Conservation (phyloP, 78 protist genomes). For the Bigelowiella natans region DNA sequence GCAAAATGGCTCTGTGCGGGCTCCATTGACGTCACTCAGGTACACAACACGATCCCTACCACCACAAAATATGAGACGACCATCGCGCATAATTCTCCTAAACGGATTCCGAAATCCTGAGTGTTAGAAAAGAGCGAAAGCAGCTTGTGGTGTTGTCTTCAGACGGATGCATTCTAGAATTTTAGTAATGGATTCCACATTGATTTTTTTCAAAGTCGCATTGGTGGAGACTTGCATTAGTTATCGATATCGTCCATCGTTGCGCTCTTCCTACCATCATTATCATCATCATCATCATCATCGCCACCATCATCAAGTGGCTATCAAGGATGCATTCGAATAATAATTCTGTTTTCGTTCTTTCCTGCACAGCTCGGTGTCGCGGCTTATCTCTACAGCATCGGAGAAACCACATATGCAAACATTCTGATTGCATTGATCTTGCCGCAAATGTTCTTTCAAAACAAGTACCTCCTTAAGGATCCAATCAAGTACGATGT, state of each 20-base stretch:
- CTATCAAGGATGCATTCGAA: too few relatives aligned
- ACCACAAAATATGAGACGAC: background rate
- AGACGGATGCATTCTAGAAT: background rate
- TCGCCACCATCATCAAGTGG: too few relatives aligned
- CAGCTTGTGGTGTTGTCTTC: background rate
- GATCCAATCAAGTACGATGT: slow-evolving; percentile 33
- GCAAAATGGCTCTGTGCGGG: slow-evolving; percentile 32
- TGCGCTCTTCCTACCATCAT: too few relatives aligned
- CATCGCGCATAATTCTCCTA: background rate
- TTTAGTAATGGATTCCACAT: background rate
- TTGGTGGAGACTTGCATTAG: background rate
- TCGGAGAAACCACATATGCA: slow-evolving; percentile 23
- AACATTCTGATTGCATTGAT: slow-evolving; percentile 11
- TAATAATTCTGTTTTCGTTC: too few relatives aligned
- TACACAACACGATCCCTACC: background rate
- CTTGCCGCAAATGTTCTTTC: slow-evolving; percentile 21
- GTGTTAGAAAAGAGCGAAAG: too few relatives aligned
- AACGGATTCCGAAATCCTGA: too few relatives aligned
- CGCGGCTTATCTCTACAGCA: background rate
- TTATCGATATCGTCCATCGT: too few relatives aligned
- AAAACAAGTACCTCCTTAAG: background rate
- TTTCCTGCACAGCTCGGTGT: background rate
- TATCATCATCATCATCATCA: too few relatives aligned
- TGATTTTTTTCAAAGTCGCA: background rate
- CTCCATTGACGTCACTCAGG: slow-evolving; percentile 31